Evolutionary conservation across 306 rosid genomes (phyloP).

Genomic region (Carpinus fangiana): DNA sequence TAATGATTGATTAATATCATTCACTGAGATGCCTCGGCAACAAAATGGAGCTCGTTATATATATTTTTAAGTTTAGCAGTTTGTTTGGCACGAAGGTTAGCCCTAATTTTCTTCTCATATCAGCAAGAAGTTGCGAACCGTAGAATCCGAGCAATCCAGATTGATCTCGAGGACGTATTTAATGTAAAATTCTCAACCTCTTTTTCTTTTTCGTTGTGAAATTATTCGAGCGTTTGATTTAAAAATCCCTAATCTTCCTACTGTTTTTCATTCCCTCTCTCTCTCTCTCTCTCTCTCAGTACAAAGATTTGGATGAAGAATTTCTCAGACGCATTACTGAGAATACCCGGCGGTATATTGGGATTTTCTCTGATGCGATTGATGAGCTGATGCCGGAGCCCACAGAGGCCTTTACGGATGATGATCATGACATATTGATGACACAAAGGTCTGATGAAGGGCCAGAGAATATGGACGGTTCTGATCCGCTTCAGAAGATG

Average conservation of each 20-base stretch:
- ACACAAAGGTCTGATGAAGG: constrained; percentile 93
- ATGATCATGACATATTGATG: constrained; percentile 95
- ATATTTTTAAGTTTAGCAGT: background rate
- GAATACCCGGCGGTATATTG: constrained; percentile 79
- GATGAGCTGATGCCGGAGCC: constrained; percentile 88
- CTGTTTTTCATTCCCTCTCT: background rate
- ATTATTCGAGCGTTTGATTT: background rate
- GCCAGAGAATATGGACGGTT: constrained; percentile 61
- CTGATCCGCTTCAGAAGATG: constrained; percentile 88
- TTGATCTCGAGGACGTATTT: constrained; percentile 78
- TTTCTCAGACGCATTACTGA: constrained; percentile 80
- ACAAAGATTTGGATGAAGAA: constrained; percentile 79
- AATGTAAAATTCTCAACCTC: constrained; percentile 42
- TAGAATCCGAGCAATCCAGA: constrained; percentile 64
- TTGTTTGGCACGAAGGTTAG: background rate
- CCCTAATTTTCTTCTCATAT: constrained; percentile 23
- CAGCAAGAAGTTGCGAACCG: constrained; percentile 96
- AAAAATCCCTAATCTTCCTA: background rate
- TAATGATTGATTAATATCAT: background rate
- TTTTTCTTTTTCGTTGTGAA: background rate
- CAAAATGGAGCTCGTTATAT: background rate
- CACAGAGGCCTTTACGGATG: constrained; percentile 79
- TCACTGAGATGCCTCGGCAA: background rate
- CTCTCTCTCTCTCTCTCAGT: constrained; percentile 38
- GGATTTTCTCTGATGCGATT: constrained; percentile 73